These are phyloP conservation scores for Trichoderma citrinoviride DNA, from an alignment of 2,329 filamentous ascomycete genomes.

Conservation along the genomic window DNA sequence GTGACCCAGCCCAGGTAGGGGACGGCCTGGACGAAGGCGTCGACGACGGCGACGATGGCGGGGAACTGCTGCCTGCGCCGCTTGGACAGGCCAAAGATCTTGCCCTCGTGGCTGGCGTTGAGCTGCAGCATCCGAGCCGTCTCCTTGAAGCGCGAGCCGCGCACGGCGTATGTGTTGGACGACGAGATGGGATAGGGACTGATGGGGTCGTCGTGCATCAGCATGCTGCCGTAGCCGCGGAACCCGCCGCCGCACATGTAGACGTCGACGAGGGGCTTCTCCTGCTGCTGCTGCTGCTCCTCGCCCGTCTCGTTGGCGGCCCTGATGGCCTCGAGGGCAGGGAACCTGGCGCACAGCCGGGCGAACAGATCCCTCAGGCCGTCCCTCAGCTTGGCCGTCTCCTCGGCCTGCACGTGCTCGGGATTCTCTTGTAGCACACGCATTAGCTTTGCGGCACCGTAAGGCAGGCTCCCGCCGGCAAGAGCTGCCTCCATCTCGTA, in stretches of 20 bases:
- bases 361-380: constrained; percentile 61
- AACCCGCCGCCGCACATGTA: constrained; percentile 91
- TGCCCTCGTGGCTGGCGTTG: constrained; percentile 50
- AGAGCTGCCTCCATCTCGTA: constrained; percentile 55
- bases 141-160: constrained; percentile 57
- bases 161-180: constrained; percentile 73
- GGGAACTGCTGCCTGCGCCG: constrained; percentile 78
- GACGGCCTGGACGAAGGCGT: constrained; percentile 66
- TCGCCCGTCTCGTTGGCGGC: constrained; percentile 36
- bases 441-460: constrained; percentile 58
- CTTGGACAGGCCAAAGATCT: constrained; percentile 76
- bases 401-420: constrained; percentile 41
- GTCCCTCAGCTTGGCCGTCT: constrained; percentile 53
- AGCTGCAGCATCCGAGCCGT: constrained; percentile 50
- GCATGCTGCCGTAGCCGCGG: constrained; percentile 82
- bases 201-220: constrained; percentile 74
- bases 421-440: constrained; percentile 45
- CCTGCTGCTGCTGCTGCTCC: constrained; percentile 1
- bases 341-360: constrained; percentile 48
- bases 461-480: constrained; percentile 58
- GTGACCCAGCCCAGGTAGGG: constrained; percentile 70
- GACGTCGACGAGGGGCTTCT: constrained; percentile 55
- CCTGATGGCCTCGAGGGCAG: constrained; percentile 44
- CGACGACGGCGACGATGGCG: constrained; percentile 77
- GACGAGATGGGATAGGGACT: constrained; percentile 79